phyloP scores from a whole-genome alignment of 2,329 filamentous ascomycete species.

The Fusarium xylarioides region DNA sequence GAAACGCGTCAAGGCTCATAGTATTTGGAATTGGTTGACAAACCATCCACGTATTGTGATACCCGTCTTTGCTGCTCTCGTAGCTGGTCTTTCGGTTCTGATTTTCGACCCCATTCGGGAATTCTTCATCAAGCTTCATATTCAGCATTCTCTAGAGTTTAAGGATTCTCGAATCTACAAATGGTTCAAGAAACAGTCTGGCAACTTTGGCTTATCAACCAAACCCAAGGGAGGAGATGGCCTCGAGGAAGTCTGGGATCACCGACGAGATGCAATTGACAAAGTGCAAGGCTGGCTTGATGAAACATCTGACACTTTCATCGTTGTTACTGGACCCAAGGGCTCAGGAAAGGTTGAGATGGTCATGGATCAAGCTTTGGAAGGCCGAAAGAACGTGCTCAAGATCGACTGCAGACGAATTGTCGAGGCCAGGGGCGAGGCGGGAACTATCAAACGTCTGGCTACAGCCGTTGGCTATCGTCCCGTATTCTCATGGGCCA shows the following conservation, averaged over 20 bases:
- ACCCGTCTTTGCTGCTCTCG: constrained; percentile 79
- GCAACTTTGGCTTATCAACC: constrained; percentile 70
- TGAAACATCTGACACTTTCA: constrained; percentile 90
- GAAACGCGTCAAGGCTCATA: constrained; percentile 77
- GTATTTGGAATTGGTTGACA: constrained; percentile 87
- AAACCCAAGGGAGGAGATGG: constrained; percentile 71
- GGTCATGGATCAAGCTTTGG: constrained; percentile 83
- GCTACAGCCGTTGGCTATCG: constrained; percentile 87
- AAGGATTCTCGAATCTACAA: constrained; percentile 77
- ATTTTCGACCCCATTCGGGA: constrained; percentile 95
- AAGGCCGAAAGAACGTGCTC: constrained; percentile 78
- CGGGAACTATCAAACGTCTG: constrained; percentile 81
- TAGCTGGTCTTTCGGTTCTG: constrained; percentile 84
- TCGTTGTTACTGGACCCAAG: constrained; percentile 90
- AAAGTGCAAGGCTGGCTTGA: constrained; percentile 86
- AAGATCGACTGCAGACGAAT: constrained; percentile 94
- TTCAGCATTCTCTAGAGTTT: constrained; percentile 79
- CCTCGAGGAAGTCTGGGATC: constrained; percentile 85
- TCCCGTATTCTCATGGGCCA: constrained; percentile 96
- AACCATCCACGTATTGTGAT: constrained; percentile 89
- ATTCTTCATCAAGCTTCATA: constrained; percentile 89
- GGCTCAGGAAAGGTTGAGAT: constrained; percentile 92
- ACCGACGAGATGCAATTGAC: constrained; percentile 82
- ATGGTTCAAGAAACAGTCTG: constrained; percentile 75
- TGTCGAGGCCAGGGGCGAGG: constrained; percentile 88